Percentiles rank a stretch among this genome's conserved stretches.
Conservation (phyloP, 1,284 basidiomycete genomes). For the Apiotrichum porosum region DNA sequence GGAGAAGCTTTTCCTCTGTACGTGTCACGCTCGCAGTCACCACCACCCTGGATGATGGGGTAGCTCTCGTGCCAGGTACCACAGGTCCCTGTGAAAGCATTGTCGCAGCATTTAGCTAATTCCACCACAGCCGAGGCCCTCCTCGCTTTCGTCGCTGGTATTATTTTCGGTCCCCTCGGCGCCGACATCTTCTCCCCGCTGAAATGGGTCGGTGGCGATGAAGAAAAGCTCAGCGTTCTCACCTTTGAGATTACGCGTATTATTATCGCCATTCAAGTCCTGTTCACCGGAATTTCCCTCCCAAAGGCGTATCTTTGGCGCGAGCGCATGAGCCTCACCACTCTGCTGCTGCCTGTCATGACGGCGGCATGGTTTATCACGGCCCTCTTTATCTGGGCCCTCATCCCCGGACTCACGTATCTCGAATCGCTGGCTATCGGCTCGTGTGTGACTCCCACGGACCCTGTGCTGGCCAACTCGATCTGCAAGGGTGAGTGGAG, state of each 20-base stretch:
- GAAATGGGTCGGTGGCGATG: slow-evolving; percentile 19
- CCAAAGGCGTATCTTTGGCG: slow-evolving; percentile 78
- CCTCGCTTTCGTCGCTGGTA: slow-evolving; percentile 87
- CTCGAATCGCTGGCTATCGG: slow-evolving; percentile 80
- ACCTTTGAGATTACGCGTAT: slow-evolving; percentile 78
- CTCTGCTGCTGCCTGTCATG: slow-evolving; percentile 84
- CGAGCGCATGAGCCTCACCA: slow-evolving; percentile 80
- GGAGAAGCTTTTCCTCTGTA: slow-evolving; percentile 49
- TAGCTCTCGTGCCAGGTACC: too few relatives aligned
- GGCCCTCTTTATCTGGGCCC: slow-evolving; percentile 72
- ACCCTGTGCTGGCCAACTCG: slow-evolving; percentile 79
- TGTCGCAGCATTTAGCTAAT: too few relatives aligned
- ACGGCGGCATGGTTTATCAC: slow-evolving; percentile 75
- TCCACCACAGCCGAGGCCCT: slow-evolving; percentile 95
- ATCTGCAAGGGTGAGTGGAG: slow-evolving; percentile 43
- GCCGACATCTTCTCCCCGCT: slow-evolving; percentile 30
- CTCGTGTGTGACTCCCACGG: slow-evolving; percentile 92
- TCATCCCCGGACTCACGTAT: slow-evolving; percentile 81
- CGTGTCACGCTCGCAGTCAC: slow-evolving; percentile 10
- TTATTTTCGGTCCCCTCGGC: slow-evolving; percentile 61
- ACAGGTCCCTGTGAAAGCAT: too few relatives aligned
- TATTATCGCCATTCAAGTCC: slow-evolving; percentile 91
- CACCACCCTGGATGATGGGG: slow-evolving; percentile 52
- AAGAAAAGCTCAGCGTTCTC: slow-evolving; percentile 32
- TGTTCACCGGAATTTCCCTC: slow-evolving; percentile 90